Percentiles rank a stretch among this genome's conserved stretches.
These are phyloP conservation scores for Cladosporium oxysporum DNA, from an alignment of 2,329 filamentous ascomycete species.

Conservation along the genomic window DNA sequence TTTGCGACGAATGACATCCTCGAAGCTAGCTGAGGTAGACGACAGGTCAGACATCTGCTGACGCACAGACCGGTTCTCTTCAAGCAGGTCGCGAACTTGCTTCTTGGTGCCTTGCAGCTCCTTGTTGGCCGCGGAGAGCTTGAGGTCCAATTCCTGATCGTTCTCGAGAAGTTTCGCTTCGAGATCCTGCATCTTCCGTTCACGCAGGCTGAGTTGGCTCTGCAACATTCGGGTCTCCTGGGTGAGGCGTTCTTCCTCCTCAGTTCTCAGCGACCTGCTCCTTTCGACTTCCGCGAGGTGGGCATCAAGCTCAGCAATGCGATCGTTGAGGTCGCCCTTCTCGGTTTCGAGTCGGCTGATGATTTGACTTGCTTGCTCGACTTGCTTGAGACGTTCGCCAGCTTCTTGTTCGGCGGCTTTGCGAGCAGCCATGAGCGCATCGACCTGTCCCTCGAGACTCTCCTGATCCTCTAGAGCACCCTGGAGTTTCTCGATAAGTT, in stretches of 20 bases:
- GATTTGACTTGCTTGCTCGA: constrained; percentile 87
- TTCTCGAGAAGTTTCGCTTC: constrained; percentile 80
- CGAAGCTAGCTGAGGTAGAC: constrained; percentile 89
- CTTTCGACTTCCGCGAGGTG: constrained; percentile 71
- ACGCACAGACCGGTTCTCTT: constrained; percentile 80
- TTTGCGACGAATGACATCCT: constrained; percentile 89
- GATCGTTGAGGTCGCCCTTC: constrained; percentile 71
- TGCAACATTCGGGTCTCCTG: constrained; percentile 89
- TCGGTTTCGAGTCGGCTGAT: constrained; percentile 85
- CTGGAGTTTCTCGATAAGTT: constrained; percentile 88
- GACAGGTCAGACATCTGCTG: constrained; percentile 85
- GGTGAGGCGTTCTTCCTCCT: constrained; percentile 72
- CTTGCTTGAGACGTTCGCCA: constrained; percentile 73
- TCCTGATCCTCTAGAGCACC: constrained; percentile 94
- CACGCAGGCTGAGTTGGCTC: constrained; percentile 85
- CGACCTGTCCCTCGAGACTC: constrained; percentile 87
- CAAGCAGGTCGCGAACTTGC: constrained; percentile 72
- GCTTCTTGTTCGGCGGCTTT: constrained; percentile 85
- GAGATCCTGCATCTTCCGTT: constrained; percentile 84
- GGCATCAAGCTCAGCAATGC: constrained; percentile 68
- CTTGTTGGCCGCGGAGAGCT: constrained; percentile 74
- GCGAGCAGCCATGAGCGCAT: constrained; percentile 84
- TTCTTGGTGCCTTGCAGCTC: constrained; percentile 74
- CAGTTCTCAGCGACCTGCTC: constrained; percentile 70
- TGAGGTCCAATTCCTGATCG: constrained; percentile 86